phyloP scores from a whole-genome alignment of 345 rosid species.

The Syzygium aromaticum region DNA sequence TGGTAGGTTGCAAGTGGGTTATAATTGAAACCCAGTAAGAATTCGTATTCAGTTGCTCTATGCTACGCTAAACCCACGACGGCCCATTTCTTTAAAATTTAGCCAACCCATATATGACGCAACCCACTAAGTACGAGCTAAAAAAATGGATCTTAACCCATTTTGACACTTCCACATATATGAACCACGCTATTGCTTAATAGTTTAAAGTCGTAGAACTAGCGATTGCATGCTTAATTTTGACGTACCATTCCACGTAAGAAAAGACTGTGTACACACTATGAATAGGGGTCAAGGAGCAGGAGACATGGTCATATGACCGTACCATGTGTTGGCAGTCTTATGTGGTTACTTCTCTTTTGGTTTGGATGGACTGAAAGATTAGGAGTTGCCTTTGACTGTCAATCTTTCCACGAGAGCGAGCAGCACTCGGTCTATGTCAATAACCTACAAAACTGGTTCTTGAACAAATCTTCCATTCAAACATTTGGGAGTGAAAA shows the following conservation, averaged over 20 bases:
- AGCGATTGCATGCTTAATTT: neutral
- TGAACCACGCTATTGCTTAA: neutral
- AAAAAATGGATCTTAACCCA: too few relatives aligned
- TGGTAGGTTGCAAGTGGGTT: too few relatives aligned
- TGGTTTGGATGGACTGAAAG: neutral
- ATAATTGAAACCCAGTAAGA: too few relatives aligned
- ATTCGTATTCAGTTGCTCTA: too few relatives aligned
- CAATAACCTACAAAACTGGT: neutral
- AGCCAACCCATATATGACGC: too few relatives aligned
- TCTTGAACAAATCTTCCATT: neutral
- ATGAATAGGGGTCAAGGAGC: neutral
- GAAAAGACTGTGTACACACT: neutral
- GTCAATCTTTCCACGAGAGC: neutral
- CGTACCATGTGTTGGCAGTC: neutral
- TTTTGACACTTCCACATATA: too few relatives aligned
- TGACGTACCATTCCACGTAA: neutral
- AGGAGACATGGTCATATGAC: neutral
- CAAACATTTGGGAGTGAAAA: neutral
- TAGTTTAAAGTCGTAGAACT: neutral
- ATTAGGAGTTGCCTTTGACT: neutral
- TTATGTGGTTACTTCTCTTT: neutral
- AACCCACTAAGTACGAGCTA: too few relatives aligned
- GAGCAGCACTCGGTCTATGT: neutral
- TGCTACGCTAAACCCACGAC: too few relatives aligned
- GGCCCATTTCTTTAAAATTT: too few relatives aligned